These are phyloP conservation scores for Phytopythium helicoides DNA, from an alignment of 352 stramenopile genomes.

Conservation along the genomic window DNA sequence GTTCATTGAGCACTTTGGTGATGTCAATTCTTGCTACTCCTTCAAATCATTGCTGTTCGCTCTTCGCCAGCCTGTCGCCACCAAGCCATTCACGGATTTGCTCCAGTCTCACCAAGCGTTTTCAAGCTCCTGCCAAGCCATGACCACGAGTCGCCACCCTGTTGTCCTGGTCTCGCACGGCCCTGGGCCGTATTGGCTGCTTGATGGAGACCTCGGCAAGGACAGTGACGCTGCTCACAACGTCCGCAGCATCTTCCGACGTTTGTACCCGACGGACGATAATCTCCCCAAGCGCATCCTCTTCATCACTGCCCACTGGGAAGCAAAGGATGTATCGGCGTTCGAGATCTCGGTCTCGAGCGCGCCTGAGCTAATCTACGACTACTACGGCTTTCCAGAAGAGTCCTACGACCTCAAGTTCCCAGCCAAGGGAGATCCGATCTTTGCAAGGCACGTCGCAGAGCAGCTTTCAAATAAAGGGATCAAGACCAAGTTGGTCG, in stretches of 20 bases:
- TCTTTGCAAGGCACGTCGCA: conserved; percentile 66
- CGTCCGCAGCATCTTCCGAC: conserved; percentile 43
- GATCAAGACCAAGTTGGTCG: conserved; percentile 42
- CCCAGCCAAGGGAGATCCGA: conserved; percentile 52
- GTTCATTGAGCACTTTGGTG: no score
- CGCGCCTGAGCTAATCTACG: conserved; percentile 67
- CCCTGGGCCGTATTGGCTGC: conserved; percentile 55
- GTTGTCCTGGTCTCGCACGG: conserved; percentile 59
- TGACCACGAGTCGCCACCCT: conserved; percentile 14
- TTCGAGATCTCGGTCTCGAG: conserved; percentile 59
- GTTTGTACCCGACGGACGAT: conserved; percentile 38
- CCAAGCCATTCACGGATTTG: no score
- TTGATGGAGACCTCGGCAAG: conserved; percentile 41
- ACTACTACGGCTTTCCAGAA: conserved; percentile 87
- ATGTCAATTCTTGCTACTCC: no score
- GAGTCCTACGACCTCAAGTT: conserved; percentile 86
- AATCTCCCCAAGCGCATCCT: conserved; percentile 67
- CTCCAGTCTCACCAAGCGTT: no score
- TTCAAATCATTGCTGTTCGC: no score
- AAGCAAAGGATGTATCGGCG: conserved; percentile 36
- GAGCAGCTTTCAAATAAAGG: conserved; percentile 44
- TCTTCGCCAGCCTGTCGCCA: no score
- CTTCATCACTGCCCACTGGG: conserved; percentile 85
- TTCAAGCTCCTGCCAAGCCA: no score
- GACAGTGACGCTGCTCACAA: conserved; percentile 34